Evolutionary conservation across 352 stramenopile genomes (phyloP), one percentile per base, ranked within the genome.

Genomic region (Blastocystis sp.): DNA sequence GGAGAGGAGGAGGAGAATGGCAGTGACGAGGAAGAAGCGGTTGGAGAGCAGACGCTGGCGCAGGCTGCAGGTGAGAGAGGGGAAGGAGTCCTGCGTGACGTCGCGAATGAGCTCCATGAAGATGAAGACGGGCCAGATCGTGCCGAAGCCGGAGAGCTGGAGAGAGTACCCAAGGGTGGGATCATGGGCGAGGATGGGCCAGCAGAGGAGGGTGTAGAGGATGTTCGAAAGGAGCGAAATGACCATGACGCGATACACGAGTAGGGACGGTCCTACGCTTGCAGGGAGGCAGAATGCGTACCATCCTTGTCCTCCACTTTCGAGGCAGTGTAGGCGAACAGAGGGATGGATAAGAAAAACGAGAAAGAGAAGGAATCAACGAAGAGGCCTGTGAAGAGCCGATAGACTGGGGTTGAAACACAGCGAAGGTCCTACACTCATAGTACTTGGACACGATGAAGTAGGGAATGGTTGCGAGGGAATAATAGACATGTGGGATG

Each of bases 361-460:
- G 48, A 64, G n/a, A 81, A 45, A 7, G 71, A 65, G 42, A 64
- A 43, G n/a, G 21, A 9, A 3, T 65, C 48, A 21, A 81, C 71
- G 40, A 81, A 81, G 34, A 81, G 71, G 45, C 48, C 64, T 17
- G 71, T 81, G 43, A 81, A 81, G 38, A 81, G 42, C 17, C 71
- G 71, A 81, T 81, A 81, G 17, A 65, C 71, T 81, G 66, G 7
- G 1, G 14, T 52, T 6, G 10, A 64, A 24, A 17, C 7, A 64
- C 24, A 14, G 24, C 17, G 38, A 19, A 14, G 14, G 45, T 19
- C 17, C n/a, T 79, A 81, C 71, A 21, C 66, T 81, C 71, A 81
- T 81, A 81, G 66, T 81, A 81, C 52, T 81, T 64, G 28, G n/a
- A 19, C 38, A 54, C 66, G 24, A 81, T 81, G 28, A 81, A 81